Conservation (phyloP, 1,284 basidiomycete genomes). For the Schizophyllum amplum region DNA sequence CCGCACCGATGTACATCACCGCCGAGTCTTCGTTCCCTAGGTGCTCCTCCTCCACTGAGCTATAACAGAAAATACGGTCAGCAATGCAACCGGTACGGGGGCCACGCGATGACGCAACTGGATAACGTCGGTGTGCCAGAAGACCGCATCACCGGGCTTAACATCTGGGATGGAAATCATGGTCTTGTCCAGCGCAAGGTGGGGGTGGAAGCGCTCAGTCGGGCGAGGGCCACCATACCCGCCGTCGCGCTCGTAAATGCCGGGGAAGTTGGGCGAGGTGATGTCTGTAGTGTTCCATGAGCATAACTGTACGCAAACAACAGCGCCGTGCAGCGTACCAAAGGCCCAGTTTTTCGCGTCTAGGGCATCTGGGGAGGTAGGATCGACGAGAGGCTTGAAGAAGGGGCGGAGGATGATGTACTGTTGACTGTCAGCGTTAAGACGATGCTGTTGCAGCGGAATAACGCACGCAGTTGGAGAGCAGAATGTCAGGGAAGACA, state of each 20-base stretch:
- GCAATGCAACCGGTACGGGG: not conserved
- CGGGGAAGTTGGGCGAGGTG: conserved; percentile 49
- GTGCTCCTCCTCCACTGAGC: conserved; percentile 66
- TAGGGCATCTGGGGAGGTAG: conserved; percentile 35
- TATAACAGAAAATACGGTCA: not conserved
- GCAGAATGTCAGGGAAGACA: conserved; percentile 68
- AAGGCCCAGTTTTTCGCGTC: conserved; percentile 65
- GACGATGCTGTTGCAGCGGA: not conserved
- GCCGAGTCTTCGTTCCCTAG: conserved; percentile 63
- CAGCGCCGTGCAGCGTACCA: conserved; percentile 31
- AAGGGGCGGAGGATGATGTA: conserved; percentile 83
- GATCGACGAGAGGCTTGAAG: conserved; percentile 48
- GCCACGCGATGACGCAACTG: conserved; percentile 28
- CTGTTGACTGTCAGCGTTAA: conserved; percentile 18
- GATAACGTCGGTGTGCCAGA: conserved; percentile 83
- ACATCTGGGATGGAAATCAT: conserved; percentile 75
- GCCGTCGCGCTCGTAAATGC: conserved; percentile 33
- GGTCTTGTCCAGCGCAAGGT: conserved; percentile 59
- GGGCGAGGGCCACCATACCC: conserved; percentile 49
- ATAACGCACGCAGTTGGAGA: conserved; percentile 43
- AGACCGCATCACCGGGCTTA: conserved; percentile 75
- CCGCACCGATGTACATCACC: conserved; percentile 79
- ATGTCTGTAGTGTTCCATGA: conserved; percentile 32
- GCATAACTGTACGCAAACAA: not conserved
- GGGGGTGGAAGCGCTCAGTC: conserved; percentile 48